These are phyloP conservation scores for Boletales sp. DNA, from an alignment of 768 basidiomycete species.

Conservation along the genomic window DNA sequence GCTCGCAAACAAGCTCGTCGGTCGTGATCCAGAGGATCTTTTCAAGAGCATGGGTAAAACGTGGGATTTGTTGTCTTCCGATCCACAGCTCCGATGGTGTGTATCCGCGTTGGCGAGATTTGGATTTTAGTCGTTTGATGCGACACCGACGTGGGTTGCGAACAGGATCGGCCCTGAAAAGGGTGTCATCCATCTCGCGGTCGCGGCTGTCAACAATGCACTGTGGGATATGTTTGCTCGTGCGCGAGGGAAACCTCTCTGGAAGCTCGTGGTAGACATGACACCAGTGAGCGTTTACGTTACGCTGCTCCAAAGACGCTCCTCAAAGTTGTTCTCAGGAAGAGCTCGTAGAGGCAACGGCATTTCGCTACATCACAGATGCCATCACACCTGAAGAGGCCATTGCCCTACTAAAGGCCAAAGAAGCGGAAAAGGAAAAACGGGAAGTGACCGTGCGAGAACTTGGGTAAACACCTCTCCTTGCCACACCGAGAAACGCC, in stretches of 20 bases:
- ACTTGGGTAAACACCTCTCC: conserved; percentile 45
- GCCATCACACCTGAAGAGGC: conserved; percentile 91
- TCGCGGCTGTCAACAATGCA: conserved; percentile 87
- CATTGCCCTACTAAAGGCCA: conserved; percentile 72
- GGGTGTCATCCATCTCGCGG: conserved; percentile 89
- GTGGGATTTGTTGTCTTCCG: conserved; percentile 83
- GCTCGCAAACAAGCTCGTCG: conserved; percentile 78
- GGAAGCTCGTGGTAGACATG: conserved; percentile 93
- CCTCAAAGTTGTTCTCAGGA: conserved; percentile 45
- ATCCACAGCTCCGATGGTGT: conserved; percentile 89
- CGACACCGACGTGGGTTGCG: not conserved
- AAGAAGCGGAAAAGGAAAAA: conserved; percentile 71
- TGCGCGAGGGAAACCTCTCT: conserved; percentile 77
- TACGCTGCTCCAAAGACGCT: not conserved
- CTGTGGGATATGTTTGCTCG: conserved; percentile 93
- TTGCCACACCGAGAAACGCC: not conserved
- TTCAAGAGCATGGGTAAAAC: conserved; percentile 90
- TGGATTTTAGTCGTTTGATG: not conserved
- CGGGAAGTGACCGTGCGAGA: conserved; percentile 73
- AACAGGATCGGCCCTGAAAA: conserved; percentile 89
- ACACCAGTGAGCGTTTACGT: conserved; percentile 49
- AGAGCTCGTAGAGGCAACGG: conserved; percentile 69
- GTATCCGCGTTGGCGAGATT: not conserved
- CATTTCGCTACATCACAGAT: conserved; percentile 91
- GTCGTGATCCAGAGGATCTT: conserved; percentile 75